These are phyloP conservation scores for Eleusine coracana DNA, from an alignment of 176 grass and related monocot species.

Conservation along the genomic window DNA sequence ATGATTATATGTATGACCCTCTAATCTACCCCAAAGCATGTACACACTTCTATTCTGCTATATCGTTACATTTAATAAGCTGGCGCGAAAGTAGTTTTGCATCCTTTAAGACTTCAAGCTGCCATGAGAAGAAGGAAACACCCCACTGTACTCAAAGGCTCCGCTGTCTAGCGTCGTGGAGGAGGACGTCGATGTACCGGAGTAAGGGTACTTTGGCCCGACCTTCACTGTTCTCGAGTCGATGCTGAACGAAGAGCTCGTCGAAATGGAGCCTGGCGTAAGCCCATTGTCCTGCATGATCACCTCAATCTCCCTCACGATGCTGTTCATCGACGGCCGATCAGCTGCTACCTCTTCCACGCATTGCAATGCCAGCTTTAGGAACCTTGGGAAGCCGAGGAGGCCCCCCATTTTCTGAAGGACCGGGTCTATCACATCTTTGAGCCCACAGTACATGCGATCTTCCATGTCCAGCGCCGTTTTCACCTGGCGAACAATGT, in stretches of 20 bases:
- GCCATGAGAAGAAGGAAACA: conserved; percentile 50
- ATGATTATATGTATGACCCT: neutral
- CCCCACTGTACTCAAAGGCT: conserved; percentile 73
- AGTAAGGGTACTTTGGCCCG: conserved; percentile 36
- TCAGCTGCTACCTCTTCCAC: conserved; percentile 29
- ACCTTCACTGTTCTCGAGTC: conserved; percentile 26
- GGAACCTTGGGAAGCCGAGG: conserved; percentile 49
- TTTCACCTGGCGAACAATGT: conserved; percentile 73
- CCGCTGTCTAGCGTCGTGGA: conserved; percentile 46
- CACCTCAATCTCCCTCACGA: conserved; percentile 69
- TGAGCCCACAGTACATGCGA: conserved; percentile 48
- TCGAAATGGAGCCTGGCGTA: conserved; percentile 33
- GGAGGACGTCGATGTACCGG: conserved; percentile 33
- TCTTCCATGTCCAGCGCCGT: conserved; percentile 57
- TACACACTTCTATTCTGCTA: too few species aligned
- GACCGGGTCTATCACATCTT: conserved; percentile 70
- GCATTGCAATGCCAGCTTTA: conserved; percentile 67
- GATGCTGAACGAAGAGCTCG: conserved; percentile 52
- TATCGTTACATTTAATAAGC: neutral
- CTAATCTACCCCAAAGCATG: neutral
- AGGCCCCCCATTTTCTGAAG: conserved; percentile 45
- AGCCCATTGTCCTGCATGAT: conserved; percentile 67
- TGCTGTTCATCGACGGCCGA: conserved; percentile 62
- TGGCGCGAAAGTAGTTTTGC: neutral
- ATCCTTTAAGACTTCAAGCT: conserved; percentile 41